Percentiles rank a stretch among this genome's conserved stretches.
These are phyloP conservation scores for Dactylis glomerata DNA, from an alignment of 176 grass and related monocot species.

Conservation along the genomic window DNA sequence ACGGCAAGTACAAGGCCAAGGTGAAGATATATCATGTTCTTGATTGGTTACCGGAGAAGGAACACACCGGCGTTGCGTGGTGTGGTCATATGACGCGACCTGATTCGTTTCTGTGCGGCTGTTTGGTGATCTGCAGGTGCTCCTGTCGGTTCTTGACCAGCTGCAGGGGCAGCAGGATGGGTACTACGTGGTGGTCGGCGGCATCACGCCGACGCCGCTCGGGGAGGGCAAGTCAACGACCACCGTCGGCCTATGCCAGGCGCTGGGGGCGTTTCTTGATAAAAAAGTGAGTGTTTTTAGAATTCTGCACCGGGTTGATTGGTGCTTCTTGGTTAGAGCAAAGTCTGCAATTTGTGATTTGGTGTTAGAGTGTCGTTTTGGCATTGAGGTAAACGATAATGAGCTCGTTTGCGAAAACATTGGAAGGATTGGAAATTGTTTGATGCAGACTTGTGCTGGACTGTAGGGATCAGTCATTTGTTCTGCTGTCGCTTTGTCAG, in stretches of 20 bases:
- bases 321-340: neutral
- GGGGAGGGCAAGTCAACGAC: slow-evolving; percentile 96
- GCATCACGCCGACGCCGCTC: slow-evolving; percentile 89
- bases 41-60: neutral
- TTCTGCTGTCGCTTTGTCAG: neutral
- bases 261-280: slow-evolving; percentile 87
- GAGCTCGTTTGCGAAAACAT: neutral
- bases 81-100: neutral
- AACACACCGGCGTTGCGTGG: neutral
- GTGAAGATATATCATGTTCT: slow-evolving; percentile 19
- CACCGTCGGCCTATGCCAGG: slow-evolving; percentile 89
- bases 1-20: slow-evolving; percentile 98
- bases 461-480: neutral
- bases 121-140: slow-evolving; percentile 44
- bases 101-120: slow-evolving; percentile 14
- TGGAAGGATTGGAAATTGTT: neutral
- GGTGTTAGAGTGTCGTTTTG: neutral
- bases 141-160: slow-evolving; percentile 62
- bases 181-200: slow-evolving; percentile 92
- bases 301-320: neutral
- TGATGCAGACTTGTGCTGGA: neutral
- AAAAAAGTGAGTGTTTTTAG: slow-evolving; percentile 58
- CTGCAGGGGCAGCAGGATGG: slow-evolving; percentile 71
- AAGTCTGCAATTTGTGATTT: neutral
- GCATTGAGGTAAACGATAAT: neutral